Evolutionary conservation across 2,329 filamentous ascomycete genomes (phyloP).

Genomic region (Phaeosphaeria sp.): DNA sequence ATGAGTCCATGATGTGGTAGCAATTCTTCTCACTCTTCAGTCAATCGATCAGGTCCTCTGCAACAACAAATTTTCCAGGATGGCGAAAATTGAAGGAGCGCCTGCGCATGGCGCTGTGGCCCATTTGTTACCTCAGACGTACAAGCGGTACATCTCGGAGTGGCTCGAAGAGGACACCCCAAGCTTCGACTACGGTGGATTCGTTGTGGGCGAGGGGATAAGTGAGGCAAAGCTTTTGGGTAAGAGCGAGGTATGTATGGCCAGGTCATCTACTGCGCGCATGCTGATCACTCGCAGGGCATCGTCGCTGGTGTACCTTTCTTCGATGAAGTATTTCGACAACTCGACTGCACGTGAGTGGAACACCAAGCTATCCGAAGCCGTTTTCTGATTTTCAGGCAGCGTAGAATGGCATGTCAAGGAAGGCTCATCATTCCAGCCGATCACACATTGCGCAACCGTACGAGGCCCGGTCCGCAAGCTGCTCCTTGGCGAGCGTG

Average conservation of each 20-base stretch:
- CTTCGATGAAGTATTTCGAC: constrained; percentile 89
- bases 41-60: neutral
- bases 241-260: constrained; percentile 58
- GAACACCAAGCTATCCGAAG: neutral
- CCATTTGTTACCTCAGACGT: constrained; percentile 82
- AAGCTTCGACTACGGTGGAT: constrained; percentile 95
- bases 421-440: constrained; percentile 74
- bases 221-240: constrained; percentile 61
- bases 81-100: constrained; percentile 56
- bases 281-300: constrained; percentile 56
- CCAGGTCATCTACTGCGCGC: neutral
- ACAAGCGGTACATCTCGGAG: constrained; percentile 77
- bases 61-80: neutral
- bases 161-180: constrained; percentile 98
- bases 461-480: constrained; percentile 84
- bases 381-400: neutral
- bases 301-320: constrained; percentile 92
- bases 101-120: constrained; percentile 65
- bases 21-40: neutral
- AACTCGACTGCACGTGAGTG: constrained; percentile 79
- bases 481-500: constrained; percentile 88
- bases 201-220: constrained; percentile 80
- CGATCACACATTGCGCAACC: constrained; percentile 71
- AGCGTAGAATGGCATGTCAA: constrained; percentile 83
- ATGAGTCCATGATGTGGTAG: neutral